Base-by-base conservation (phyloP, 2,329 filamentous ascomycete genomes). In the Ophiocordyceps australis region DNA sequence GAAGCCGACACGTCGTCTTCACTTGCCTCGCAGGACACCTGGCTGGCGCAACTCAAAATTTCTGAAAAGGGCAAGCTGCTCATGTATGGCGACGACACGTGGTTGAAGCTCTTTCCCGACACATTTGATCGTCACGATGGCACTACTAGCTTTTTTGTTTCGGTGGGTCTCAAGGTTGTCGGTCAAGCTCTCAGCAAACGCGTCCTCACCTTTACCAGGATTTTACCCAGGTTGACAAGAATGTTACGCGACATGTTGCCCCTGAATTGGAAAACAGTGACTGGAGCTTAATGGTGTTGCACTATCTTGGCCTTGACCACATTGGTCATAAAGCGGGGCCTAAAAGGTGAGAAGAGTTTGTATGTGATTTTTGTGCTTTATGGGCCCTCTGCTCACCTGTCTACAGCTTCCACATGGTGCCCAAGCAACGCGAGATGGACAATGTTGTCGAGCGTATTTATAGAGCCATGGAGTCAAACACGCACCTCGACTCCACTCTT, bases 11-110 rank as follows among this genome's bases (percentile, higher is more conserved):
- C 81, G 4, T 77, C 78, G 10, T 93, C 89, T 1, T 86, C 78
- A 4, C 65, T 98, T 14, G 74, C 80, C 10, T 67, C 67, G 16
- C 89, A 95, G 51, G 89, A 98, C 46, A 93, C 83, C 17, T 98
- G 91, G 86, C 66, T 98, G 15, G 79, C 83, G 19, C 89, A 98
- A 57, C 72, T 98, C 54, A 86, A 75, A 47, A 71, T 73, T 19
- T 76, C 71, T 40, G 55, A 59, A 14, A 47, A 56, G 12, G 81
- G 80, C 13, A 83, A 80, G 40, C 61, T 95, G 33, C 59, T 94
- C 45, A 89, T 98, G 75, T 94, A 89, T 43, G 89, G 89, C 25
- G 89, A 98, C 43, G 89, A 98, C 47, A 98, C 89, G 13, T 98
- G 89, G 91, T 57, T 98, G 38, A 95, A 94, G 55, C 62, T 98